A percentile compares a stretch with the other conserved stretches of the same genome.
These are phyloP conservation scores for Pyropia haitanensis DNA, from an alignment of 23 red algal species.

Conservation along the genomic window DNA sequence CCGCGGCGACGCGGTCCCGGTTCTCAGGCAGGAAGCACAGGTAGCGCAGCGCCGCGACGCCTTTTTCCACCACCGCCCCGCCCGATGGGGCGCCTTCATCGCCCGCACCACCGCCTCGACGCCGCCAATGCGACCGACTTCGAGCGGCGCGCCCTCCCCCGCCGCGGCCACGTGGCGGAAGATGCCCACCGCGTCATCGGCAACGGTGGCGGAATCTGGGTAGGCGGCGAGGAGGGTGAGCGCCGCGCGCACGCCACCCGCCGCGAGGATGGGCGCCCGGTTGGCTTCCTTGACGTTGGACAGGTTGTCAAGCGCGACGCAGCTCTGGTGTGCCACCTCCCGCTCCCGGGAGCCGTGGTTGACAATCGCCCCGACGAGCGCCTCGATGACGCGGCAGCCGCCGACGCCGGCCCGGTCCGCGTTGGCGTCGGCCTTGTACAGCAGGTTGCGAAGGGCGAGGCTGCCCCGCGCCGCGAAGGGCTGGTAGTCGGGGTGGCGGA, in stretches of 20 bases:
- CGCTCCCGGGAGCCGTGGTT: conserved; percentile 19
- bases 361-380: conserved; percentile 21
- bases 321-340: conserved; percentile 62
- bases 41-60: conserved; percentile 41
- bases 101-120: conserved; percentile 27
- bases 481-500: conserved; percentile 28
- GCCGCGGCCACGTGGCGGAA: conserved; percentile 47
- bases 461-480: conserved; percentile 44
- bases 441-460: conserved; percentile 53
- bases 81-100: conserved; percentile 28
- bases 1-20: conserved; percentile 17
- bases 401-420: conserved; percentile 24
- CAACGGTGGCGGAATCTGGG: conserved; percentile 30
- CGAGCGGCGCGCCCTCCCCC: conserved; percentile 15
- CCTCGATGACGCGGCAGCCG: background rate
- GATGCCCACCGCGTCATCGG: conserved; percentile 49
- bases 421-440: conserved; percentile 33
- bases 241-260: conserved; percentile 15
- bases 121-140: conserved; percentile 30
- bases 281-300: conserved; percentile 48
- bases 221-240: conserved; percentile 35
- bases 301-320: conserved; percentile 51
- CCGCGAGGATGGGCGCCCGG: conserved; percentile 21
- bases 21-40: conserved; percentile 49
- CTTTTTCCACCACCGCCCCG: conserved; percentile 39